A percentile compares a stretch with the other conserved stretches of the same genome.
These are phyloP conservation scores for Punica granatum DNA, from an alignment of 345 rosid species.

Conservation along the genomic window DNA sequence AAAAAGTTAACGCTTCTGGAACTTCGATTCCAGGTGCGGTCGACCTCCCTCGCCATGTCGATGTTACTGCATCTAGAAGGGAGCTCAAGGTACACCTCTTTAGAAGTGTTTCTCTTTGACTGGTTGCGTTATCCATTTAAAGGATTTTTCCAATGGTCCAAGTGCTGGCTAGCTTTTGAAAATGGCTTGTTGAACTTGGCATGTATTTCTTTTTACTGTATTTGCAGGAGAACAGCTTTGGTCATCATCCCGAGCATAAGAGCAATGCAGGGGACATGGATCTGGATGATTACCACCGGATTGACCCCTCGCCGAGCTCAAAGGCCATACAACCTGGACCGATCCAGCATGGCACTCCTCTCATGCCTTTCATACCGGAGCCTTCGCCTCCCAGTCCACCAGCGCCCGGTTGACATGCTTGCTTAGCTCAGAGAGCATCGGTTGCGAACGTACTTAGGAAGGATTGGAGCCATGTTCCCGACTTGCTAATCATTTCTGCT, in stretches of 20 bases:
- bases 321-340: slow-evolving; percentile 15
- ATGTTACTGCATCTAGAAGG: neutral
- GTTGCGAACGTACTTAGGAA: neutral
- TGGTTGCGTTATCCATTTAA: neutral
- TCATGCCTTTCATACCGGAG: slow-evolving; percentile 10
- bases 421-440: neutral
- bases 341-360: slow-evolving; percentile 15
- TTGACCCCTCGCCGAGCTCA: slow-evolving; percentile 14
- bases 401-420: neutral
- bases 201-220: neutral
- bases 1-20: neutral
- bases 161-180: neutral
- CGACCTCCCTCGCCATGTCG: neutral
- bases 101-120: neutral
- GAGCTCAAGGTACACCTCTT: neutral
- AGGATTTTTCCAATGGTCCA: neutral
- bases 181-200: neutral
- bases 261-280: slow-evolving; percentile 3
- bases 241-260: neutral
- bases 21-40: neutral
- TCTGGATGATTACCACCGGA: slow-evolving; percentile 12
- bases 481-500: neutral
- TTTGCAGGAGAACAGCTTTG: slow-evolving; percentile 10
- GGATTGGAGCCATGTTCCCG: neutral
- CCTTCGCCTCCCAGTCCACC: slow-evolving; percentile 17